Evolutionary conservation across 2,329 filamentous ascomycete species (phyloP).

Genomic region (Cladosporium sp.): DNA sequence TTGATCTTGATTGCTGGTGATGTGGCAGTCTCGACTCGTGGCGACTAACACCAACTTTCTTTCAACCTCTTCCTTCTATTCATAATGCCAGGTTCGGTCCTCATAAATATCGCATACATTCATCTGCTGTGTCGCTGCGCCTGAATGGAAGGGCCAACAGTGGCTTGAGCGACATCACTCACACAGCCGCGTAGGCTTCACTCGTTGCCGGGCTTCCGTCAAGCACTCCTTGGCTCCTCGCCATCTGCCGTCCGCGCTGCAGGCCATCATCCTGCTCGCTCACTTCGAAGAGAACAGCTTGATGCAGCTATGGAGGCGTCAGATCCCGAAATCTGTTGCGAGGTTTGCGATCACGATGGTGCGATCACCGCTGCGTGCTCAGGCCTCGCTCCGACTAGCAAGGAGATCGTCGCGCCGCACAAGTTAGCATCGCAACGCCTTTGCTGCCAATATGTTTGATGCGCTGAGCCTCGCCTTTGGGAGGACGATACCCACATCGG

Average conservation of each 20-base stretch:
- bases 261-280: too few relatives aligned
- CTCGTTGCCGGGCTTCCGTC: neutral
- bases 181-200: neutral
- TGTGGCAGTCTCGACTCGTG: neutral
- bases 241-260: neutral
- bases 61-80: neutral
- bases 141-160: neutral
- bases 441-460: too few relatives aligned
- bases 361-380: too few relatives aligned
- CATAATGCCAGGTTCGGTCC: neutral
- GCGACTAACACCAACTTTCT: neutral
- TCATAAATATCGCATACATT: neutral
- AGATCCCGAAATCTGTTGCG: neutral
- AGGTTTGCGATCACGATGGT: neutral
- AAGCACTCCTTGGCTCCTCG: neutral
- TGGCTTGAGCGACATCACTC: neutral
- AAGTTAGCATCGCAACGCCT: neutral
- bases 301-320: too few relatives aligned
- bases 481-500: neutral
- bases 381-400: neutral
- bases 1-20: neutral
- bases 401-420: neutral
- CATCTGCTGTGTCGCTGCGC: neutral
- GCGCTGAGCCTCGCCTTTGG: too few relatives aligned
- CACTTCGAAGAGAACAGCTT: too few relatives aligned